Base-by-base conservation (phyloP, 352 stramenopile species). In the Phytophthora chlamydospora region DNA sequence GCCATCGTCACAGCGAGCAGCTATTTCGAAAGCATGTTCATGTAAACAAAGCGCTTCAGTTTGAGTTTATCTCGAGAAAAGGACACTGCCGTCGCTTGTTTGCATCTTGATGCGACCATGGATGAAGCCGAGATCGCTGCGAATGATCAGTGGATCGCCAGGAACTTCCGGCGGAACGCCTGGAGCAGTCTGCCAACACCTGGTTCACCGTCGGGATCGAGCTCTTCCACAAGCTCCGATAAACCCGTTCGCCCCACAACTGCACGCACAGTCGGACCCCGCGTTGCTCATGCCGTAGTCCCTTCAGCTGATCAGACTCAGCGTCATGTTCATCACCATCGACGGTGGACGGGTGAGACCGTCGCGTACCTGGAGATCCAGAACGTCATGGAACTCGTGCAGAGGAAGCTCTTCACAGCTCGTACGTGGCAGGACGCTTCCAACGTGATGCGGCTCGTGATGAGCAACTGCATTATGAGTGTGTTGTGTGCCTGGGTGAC, bases 391-490 rank as follows among this genome's bases (percentile, higher is more conserved):
- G 39, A 56, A 11, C 68, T 75, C 6, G 56, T 75, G 2, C 68
- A 66, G n/a, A 63, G 56, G 29, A 77, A 77, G 29, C 44, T 77
- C 10, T 53, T 75, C 4, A 66, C 53, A 19, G 35, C 50, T 34
- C 66, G 68, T 29, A 67, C 59, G 12, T 76, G 71, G 71, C 42
- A 59, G 17, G 71, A 80, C 24, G 67, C 58, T 1, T 4, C 72
- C 2, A 24, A 34, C 5, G 71, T 77, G 27, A 77, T 80, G 53
- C 52, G 48, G 34, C 69, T 80, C 44, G 64, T 80, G 8, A n/a
- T 71, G 6, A 51, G 19, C 36, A 80, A 80, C 40, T 73, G 63
- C 1, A 13, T 66, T 14, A 45, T 61, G 32, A 64, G 60, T 33
- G 42, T 75, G 24, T 2, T 69, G 1, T 17, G 72, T 39, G 67